Conservation (phyloP, 768 basidiomycete genomes). For the Suillus hirtellus region DNA sequence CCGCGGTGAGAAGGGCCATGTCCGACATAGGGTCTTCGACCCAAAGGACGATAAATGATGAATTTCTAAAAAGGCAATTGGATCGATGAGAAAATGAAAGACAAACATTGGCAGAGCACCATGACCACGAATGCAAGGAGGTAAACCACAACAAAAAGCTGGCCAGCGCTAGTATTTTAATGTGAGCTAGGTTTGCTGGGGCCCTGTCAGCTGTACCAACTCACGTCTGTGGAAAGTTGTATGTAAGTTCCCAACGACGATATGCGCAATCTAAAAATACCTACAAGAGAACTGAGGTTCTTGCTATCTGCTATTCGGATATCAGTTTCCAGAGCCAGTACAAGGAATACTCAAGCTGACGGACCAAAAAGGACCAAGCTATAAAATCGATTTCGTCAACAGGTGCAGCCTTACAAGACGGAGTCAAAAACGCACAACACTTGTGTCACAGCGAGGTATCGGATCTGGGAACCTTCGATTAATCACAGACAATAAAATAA, state of each 20-base stretch:
- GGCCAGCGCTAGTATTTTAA: neutral
- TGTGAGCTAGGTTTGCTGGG: neutral
- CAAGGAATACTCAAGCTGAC: neutral
- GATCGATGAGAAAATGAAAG: neutral
- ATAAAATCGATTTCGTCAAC: neutral
- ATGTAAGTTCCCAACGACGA: neutral
- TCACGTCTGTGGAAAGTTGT: neutral
- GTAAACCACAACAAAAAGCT: neutral
- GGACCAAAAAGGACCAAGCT: neutral
- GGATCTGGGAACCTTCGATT: neutral
- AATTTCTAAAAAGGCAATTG: neutral
- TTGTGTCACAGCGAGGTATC: constrained; percentile 1
- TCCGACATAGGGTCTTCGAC: no score
- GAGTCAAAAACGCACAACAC: constrained; percentile 1
- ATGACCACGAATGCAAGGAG: neutral
- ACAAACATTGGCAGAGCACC: constrained; percentile 21
- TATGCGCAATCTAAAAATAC: neutral
- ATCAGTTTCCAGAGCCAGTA: neutral
- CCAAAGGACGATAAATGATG: no score
- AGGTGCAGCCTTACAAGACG: neutral
- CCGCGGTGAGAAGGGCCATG: no score
- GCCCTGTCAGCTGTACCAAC: neutral
- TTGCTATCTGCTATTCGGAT: neutral
- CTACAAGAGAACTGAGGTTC: neutral
- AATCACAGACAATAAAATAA: neutral